These are phyloP conservation scores for Calcarisporium arbuscula DNA, from an alignment of 2,329 filamentous ascomycete genomes.

Conservation along the genomic window DNA sequence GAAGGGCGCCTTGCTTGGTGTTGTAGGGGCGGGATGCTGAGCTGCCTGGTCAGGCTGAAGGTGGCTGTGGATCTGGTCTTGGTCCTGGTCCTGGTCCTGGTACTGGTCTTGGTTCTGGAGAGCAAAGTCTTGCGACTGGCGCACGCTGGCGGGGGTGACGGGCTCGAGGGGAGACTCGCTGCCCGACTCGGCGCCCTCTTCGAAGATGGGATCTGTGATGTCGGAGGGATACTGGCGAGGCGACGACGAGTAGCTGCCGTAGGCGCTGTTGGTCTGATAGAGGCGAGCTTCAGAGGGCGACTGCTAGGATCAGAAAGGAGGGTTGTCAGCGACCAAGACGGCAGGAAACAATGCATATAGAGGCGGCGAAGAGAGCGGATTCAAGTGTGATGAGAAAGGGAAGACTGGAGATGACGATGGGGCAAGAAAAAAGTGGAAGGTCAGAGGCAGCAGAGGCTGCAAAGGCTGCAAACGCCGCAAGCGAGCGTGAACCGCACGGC, in stretches of 20 bases:
- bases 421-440: too few relatives aligned
- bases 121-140: constrained; percentile 48
- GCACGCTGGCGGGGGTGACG: constrained; percentile 54
- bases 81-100: constrained; percentile 23
- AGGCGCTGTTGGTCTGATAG: too few relatives aligned
- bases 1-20: constrained; percentile 9
- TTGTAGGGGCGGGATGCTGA: constrained; percentile 8
- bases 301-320: too few relatives aligned
- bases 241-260: constrained; percentile 30
- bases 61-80: constrained; percentile 23
- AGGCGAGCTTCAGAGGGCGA: too few relatives aligned
- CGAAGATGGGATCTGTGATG: constrained; percentile 44
- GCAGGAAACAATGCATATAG: too few relatives aligned
- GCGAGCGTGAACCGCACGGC: too few relatives aligned
- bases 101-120: constrained; percentile 30
- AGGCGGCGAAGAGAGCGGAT: too few relatives aligned
- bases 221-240: constrained; percentile 44
- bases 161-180: constrained; percentile 56
- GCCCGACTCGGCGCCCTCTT: constrained; percentile 54
- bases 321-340: too few relatives aligned
- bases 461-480: too few relatives aligned
- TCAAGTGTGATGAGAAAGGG: too few relatives aligned
- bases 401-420: too few relatives aligned
- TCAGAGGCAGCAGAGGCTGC: too few relatives aligned
- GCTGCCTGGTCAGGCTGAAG: constrained; percentile 16